Evolutionary conservation across 176 grass and related monocot species (phyloP).

Genomic region (Phoenix dactylifera): DNA sequence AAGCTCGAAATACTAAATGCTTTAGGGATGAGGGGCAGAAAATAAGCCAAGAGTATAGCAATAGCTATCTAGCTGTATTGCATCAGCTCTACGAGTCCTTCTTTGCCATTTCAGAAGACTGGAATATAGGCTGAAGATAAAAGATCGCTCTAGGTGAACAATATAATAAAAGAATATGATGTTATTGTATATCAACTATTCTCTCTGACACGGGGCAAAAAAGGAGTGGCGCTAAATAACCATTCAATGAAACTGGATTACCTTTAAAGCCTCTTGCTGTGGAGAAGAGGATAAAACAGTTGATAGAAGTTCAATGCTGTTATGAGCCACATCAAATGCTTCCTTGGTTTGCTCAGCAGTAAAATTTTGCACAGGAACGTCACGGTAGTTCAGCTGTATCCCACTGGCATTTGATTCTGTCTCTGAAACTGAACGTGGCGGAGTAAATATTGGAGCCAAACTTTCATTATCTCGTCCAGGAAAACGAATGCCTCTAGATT

Average conservation of each 20-base stretch:
- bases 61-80: too few species aligned
- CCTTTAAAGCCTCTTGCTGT: slow-evolving; percentile 64
- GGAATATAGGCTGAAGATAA: too few species aligned
- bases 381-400: slow-evolving; percentile 44
- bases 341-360: slow-evolving; percentile 58
- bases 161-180: too few species aligned
- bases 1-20: too few species aligned
- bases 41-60: too few species aligned
- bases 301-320: slow-evolving; percentile 85
- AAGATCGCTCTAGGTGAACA: too few species aligned
- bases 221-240: not conserved
- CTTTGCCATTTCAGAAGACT: too few species aligned
- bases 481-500: slow-evolving; percentile 74
- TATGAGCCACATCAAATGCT: slow-evolving; percentile 68
- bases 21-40: too few species aligned
- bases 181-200: too few species aligned
- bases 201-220: too few species aligned
- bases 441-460: slow-evolving; percentile 89
- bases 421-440: slow-evolving; percentile 40
- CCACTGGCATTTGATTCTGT: slow-evolving; percentile 39
- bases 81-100: too few species aligned
- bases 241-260: slow-evolving; percentile 15
- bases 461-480: slow-evolving; percentile 74
- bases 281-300: slow-evolving; percentile 83
- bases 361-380: slow-evolving; percentile 31